Evolutionary conservation across 2,329 filamentous ascomycete species (phyloP).

Genomic region (Sporothrix brunneoviolacea): DNA sequence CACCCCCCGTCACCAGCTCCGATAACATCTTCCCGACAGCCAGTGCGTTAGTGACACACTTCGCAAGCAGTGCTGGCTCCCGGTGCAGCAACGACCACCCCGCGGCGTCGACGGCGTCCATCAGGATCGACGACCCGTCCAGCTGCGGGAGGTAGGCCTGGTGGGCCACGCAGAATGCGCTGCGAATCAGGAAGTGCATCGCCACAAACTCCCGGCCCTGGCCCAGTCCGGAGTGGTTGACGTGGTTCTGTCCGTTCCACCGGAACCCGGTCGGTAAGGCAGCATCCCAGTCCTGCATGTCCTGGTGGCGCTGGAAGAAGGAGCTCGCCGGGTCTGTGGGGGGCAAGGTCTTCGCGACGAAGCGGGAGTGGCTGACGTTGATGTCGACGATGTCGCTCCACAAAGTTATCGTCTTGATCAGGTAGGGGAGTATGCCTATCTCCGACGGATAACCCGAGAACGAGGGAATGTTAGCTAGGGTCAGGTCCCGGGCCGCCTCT

Average conservation of each 20-base stretch:
- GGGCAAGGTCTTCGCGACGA: conserved; percentile 11
- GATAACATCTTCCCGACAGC: conserved; percentile 18
- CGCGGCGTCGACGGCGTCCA: conserved; percentile 20
- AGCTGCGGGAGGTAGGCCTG: conserved; percentile 23
- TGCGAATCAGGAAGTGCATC: conserved; percentile 21
- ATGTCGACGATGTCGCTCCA: conserved; percentile 18
- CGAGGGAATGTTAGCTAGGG: conserved; percentile 8
- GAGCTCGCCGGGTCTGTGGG: conserved; percentile 15
- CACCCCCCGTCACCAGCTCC: conserved; percentile 2
- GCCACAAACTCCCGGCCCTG: conserved; percentile 18
- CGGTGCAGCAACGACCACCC: conserved; percentile 20
- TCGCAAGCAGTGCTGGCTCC: conserved; percentile 15
- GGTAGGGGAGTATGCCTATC: conserved; percentile 16
- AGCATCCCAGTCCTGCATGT: conserved; percentile 14
- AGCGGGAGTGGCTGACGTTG: conserved; percentile 9
- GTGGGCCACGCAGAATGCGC: conserved; percentile 20
- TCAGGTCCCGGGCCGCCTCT: conserved; percentile 16
- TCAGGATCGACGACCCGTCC: conserved; percentile 16
- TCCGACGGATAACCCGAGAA: no score
- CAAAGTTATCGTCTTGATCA: conserved; percentile 18
- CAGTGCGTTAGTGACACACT: conserved; percentile 20
- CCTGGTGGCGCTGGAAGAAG: conserved; percentile 9
- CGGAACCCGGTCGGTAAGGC: conserved; percentile 14
- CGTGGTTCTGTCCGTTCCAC: conserved; percentile 17
- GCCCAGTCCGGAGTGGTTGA: conserved; percentile 16